phyloP scores from a whole-genome alignment of 2,329 filamentous ascomycete genomes.

The Furcasterigmium furcatum region DNA sequence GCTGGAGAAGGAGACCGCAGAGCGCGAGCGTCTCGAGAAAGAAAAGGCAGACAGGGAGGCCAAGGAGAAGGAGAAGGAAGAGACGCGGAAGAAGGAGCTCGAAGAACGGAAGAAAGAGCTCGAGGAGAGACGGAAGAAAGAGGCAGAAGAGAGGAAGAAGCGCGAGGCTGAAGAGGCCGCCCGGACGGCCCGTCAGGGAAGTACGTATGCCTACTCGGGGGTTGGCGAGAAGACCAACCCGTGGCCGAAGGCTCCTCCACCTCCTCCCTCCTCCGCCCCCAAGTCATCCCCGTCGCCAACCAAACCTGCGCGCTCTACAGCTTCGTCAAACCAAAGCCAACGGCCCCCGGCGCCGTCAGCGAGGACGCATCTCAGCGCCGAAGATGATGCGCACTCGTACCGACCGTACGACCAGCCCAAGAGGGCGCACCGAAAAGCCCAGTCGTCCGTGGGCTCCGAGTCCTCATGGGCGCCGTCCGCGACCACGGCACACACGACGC shows the following conservation, averaged over 20 bases:
- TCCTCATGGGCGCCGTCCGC: slow-evolving; percentile 83
- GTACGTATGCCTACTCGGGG: slow-evolving; percentile 60
- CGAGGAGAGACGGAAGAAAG: slow-evolving; percentile 20
- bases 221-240: slow-evolving; percentile 68
- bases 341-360: slow-evolving; percentile 46
- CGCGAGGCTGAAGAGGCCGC: slow-evolving; percentile 23
- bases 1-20: slow-evolving; percentile 21
- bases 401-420: slow-evolving; percentile 72
- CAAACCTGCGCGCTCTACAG: slow-evolving; percentile 15
- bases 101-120: slow-evolving; percentile 25
- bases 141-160: slow-evolving; percentile 26
- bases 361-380: slow-evolving; percentile 55
- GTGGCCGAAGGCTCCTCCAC: slow-evolving; percentile 57
- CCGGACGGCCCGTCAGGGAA: slow-evolving; percentile 35
- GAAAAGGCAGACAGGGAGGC: slow-evolving; percentile 43
- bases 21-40: slow-evolving; percentile 40
- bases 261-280: slow-evolving; percentile 24
- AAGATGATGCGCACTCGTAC: slow-evolving; percentile 69
- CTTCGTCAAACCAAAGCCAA: slow-evolving; percentile 18
- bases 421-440: slow-evolving; percentile 51
- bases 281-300: slow-evolving; percentile 6
- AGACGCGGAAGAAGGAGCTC: slow-evolving; percentile 14
- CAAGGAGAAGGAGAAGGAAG: slow-evolving; percentile 24
- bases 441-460: slow-evolving; percentile 71
- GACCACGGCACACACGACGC: slow-evolving; percentile 79